Conservation (phyloP, 805 yeast species). For the Wickerhamomyces pijperi region DNA sequence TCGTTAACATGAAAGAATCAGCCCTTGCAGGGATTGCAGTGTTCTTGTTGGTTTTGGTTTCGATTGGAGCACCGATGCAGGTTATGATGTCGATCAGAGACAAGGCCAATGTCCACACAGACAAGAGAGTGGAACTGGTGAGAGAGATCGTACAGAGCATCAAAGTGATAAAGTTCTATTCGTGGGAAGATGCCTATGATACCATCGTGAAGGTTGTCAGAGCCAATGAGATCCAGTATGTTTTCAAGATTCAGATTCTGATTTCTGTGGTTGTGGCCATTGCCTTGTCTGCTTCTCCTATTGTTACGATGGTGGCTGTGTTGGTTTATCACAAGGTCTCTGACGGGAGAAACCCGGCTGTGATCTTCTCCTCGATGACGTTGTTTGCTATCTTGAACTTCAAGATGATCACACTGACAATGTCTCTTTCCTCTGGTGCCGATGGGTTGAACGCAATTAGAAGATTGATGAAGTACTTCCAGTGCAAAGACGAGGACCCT, state of each 20-base stretch:
- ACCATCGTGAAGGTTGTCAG: constrained; percentile 39
- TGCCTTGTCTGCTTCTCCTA: constrained; percentile 35
- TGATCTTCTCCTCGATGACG: constrained; percentile 54
- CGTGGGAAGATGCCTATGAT: constrained; percentile 77
- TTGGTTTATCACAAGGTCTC: constrained; percentile 23
- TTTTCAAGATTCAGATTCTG: constrained; percentile 46
- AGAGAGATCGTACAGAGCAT: constrained; percentile 49
- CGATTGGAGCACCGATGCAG: constrained; percentile 31
- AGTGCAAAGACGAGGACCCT: constrained; percentile 30
- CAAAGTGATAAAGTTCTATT: constrained; percentile 64
- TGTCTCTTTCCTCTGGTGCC: constrained; percentile 48
- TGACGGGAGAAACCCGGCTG: constrained; percentile 41
- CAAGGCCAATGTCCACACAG: constrained; percentile 46
- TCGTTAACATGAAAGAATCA: constrained; percentile 51
- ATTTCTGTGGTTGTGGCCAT: constrained; percentile 44
- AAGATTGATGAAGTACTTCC: constrained; percentile 47
- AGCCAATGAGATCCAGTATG: constrained; percentile 40
- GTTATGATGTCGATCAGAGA: constrained; percentile 34
- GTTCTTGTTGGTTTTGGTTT: constrained; percentile 27
- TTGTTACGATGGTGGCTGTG: constrained; percentile 42
- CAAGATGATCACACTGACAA: constrained; percentile 42
- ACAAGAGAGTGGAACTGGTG: constrained; percentile 43
- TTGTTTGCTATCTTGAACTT: constrained; percentile 49
- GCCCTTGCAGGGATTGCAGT: constrained; percentile 52
- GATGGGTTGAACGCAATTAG: constrained; percentile 48